phyloP scores from a whole-genome alignment of 73 alveolate species.

The Paramecium pentaurelia region DNA sequence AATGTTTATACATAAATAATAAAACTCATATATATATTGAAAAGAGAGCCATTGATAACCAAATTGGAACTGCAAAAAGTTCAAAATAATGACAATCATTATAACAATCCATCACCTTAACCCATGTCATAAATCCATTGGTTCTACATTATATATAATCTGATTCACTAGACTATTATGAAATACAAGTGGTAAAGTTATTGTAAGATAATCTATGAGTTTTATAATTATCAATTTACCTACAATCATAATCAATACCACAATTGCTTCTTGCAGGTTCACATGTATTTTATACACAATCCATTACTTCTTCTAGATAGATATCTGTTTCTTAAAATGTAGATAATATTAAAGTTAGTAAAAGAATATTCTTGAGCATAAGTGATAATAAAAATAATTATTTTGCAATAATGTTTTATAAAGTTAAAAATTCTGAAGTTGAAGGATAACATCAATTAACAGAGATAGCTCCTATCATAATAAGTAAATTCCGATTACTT shows the following conservation, averaged over 20 bases:
- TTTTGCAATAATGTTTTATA: neutral
- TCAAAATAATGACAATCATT: constrained; percentile 23
- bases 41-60: neutral
- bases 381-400: neutral
- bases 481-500: neutral
- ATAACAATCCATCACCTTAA: constrained; percentile 41
- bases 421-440: constrained; percentile 33
- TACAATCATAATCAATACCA: constrained; percentile 35
- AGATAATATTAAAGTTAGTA: neutral
- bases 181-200: constrained; percentile 13
- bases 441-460: constrained; percentile 39
- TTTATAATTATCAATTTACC: neutral
- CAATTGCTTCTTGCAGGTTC: neutral
- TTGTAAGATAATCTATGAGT: neutral
- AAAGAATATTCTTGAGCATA: neutral
- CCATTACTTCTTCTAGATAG: constrained; percentile 40
- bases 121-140: constrained; percentile 38
- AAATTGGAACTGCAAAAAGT: neutral
- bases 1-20: neutral
- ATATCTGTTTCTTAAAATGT: neutral
- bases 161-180: neutral
- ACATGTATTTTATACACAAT: constrained; percentile 11
- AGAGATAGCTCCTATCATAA: neutral
- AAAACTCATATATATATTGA: neutral
- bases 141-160: constrained; percentile 25